These are phyloP conservation scores for Yamadazyma blattariae DNA, from an alignment of 1,139 yeast species.

Conservation along the genomic window DNA sequence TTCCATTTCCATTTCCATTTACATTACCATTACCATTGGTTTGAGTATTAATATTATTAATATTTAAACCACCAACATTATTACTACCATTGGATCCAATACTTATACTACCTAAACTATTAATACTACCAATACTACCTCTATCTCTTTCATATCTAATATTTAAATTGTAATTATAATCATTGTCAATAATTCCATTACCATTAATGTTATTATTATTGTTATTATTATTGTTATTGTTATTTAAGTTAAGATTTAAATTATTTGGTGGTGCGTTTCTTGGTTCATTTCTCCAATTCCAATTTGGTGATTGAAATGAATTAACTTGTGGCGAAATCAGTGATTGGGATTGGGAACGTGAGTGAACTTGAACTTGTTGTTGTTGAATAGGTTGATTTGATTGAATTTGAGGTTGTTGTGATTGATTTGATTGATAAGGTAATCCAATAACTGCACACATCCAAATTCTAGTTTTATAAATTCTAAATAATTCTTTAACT, in stretches of 20 bases:
- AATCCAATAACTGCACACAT: slow-evolving; percentile 74
- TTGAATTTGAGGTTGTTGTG: neutral
- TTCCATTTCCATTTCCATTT: slow-evolving; percentile 1
- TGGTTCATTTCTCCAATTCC: too few species aligned
- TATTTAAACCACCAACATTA: too few species aligned
- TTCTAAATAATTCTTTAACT: slow-evolving; percentile 86
- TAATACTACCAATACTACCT: slow-evolving; percentile 1
- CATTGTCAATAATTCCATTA: neutral
- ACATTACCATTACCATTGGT: neutral
- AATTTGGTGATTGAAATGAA: too few species aligned
- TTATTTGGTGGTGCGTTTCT: too few species aligned
- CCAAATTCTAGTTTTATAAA: slow-evolving; percentile 96
- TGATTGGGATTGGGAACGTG: neutral
- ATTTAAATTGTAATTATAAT: slow-evolving; percentile 3
- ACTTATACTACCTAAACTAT: neutral
- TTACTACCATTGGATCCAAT: neutral
- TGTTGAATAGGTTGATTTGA: neutral
- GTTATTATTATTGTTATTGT: too few species aligned
- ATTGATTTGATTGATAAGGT: slow-evolving; percentile 18
- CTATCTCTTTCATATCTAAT: slow-evolving; percentile 2
- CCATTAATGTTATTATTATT: slow-evolving; percentile 6
- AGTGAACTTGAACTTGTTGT: neutral
- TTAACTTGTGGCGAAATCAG: neutral
- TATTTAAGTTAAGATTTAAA: too few species aligned
- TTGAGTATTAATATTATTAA: neutral